Percentiles rank a stretch among this genome's conserved stretches.
Conservation (phyloP, 495 filamentous ascomycete species). For the Podospora pseudoanserina region DNA sequence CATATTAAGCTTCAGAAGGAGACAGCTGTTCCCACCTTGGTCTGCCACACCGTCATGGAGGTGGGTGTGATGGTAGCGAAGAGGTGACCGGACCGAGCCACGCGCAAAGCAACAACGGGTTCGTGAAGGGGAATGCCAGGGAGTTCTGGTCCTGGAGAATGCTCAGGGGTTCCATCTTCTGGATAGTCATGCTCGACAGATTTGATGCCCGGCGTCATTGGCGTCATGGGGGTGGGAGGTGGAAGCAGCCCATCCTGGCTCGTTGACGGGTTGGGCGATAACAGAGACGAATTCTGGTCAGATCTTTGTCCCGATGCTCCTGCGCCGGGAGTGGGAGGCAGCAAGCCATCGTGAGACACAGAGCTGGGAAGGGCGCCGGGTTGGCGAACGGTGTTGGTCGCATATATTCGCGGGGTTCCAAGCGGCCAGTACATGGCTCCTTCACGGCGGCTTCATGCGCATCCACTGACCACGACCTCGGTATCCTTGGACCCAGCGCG, state of each 20-base stretch:
- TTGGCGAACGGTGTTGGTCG: conserved; percentile 58
- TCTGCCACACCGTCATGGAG: conserved; percentile 90
- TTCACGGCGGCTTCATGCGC: conserved; percentile 31
- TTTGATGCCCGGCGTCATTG: conserved; percentile 50
- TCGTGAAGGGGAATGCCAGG: conserved; percentile 40
- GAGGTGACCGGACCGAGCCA: conserved; percentile 77
- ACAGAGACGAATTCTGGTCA: conserved; percentile 24
- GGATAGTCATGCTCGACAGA: conserved; percentile 49
- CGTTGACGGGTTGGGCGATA: conserved; percentile 24
- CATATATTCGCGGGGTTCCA: conserved; percentile 85
- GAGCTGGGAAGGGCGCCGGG: conserved; percentile 34
- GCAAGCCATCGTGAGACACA: conserved; percentile 44
- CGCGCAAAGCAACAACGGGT: conserved; percentile 67
- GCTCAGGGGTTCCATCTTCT: conserved; percentile 26
- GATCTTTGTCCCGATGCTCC: conserved; percentile 23
- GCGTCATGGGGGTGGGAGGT: conserved; percentile 44
- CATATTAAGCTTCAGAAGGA: conserved; percentile 22
- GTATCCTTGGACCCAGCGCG: not conserved
- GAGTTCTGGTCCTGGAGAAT: conserved; percentile 9
- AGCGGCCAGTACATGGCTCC: conserved; percentile 92
- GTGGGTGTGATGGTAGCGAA: conserved; percentile 85
- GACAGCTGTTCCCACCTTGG: conserved; percentile 58
- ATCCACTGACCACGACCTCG: conserved; percentile 26
- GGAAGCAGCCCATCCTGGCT: conserved; percentile 31
- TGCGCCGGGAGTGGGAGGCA: conserved; percentile 24